phyloP scores from a whole-genome alignment of 2,329 filamentous ascomycete genomes.

The Onygena corvina region DNA sequence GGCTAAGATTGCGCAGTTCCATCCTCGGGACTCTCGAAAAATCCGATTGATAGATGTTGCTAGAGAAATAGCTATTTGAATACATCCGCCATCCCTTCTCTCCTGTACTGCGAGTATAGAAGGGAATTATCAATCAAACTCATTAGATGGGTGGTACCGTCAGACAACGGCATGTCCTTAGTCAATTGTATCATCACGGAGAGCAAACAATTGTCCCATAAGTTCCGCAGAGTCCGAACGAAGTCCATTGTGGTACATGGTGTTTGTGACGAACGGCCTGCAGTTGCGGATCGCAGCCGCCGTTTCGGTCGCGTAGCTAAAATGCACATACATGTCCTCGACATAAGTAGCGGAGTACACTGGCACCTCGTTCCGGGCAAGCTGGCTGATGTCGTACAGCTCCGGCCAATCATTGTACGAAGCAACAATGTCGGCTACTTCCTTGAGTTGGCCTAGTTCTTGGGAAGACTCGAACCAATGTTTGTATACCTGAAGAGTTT shows the following conservation, averaged over 20 bases:
- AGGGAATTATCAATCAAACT: not conserved
- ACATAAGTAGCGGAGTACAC: conserved; percentile 74
- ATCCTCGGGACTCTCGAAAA: conserved; percentile 42
- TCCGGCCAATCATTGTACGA: conserved; percentile 55
- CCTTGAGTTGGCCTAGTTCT: conserved; percentile 57
- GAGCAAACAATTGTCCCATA: conserved; percentile 58
- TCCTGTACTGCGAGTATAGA: not conserved
- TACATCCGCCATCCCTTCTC: not conserved
- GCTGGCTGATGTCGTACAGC: conserved; percentile 62
- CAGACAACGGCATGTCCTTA: conserved; percentile 26
- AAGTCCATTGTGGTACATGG: conserved; percentile 75
- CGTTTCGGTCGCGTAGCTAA: conserved; percentile 58
- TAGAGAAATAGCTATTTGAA: conserved; percentile 14
- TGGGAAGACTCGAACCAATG: conserved; percentile 72
- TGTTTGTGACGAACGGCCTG: conserved; percentile 75
- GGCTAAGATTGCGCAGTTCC: conserved; percentile 45
- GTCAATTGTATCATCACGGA: conserved; percentile 59
- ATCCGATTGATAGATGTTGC: conserved; percentile 44
- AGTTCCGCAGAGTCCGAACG: conserved; percentile 63
- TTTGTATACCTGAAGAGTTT: conserved; percentile 52
- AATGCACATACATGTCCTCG: conserved; percentile 90
- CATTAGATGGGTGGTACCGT: not conserved
- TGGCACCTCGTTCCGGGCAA: conserved; percentile 67
- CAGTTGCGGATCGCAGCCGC: conserved; percentile 61
- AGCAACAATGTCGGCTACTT: conserved; percentile 61